Percentiles rank a stretch among this genome's conserved stretches.
Conservation (phyloP, 2,329 filamentous ascomycete species). For the Monilinia laxa region DNA sequence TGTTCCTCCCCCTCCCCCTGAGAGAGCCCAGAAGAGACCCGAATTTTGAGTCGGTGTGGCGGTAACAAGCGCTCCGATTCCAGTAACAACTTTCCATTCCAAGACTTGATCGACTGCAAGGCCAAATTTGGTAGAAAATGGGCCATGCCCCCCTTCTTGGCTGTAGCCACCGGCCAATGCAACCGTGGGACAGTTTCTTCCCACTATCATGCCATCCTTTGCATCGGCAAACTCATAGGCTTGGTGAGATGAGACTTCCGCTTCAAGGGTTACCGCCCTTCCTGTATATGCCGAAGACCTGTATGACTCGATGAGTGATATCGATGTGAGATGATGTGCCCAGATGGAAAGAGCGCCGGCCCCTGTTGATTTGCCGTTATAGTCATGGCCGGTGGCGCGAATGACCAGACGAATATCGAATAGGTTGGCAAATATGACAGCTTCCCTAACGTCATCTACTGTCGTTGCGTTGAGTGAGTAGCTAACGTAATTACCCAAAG, state of each 20-base stretch:
- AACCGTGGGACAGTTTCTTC: slow-evolving; percentile 39
- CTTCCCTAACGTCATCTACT: slow-evolving; percentile 32
- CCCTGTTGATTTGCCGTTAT: slow-evolving; percentile 32
- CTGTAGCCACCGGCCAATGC: slow-evolving; percentile 48
- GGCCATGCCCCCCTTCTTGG: slow-evolving; percentile 59
- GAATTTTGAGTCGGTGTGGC: slow-evolving; percentile 49
- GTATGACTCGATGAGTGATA: background rate
- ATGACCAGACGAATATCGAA: slow-evolving; percentile 47
- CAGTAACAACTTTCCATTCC: slow-evolving; percentile 54
- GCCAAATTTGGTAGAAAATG: slow-evolving; percentile 52
- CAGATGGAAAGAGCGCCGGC: background rate
- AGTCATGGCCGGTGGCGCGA: slow-evolving; percentile 57
- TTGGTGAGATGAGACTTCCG: background rate
- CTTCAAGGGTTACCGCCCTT: background rate
- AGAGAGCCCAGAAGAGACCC: slow-evolving; percentile 63
- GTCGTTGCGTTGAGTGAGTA: slow-evolving; percentile 34
- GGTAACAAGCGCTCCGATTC: slow-evolving; percentile 47
- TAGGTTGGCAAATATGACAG: slow-evolving; percentile 41
- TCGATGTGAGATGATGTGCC: background rate
- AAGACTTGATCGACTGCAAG: slow-evolving; percentile 59
- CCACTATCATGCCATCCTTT: background rate
- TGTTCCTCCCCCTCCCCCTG: slow-evolving; percentile 58
- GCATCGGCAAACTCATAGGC: background rate
- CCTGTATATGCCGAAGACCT: background rate
- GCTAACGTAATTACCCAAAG: slow-evolving; percentile 28